Conservation (phyloP, 2,329 filamentous ascomycete genomes). For the Alternaria ventricosa region DNA sequence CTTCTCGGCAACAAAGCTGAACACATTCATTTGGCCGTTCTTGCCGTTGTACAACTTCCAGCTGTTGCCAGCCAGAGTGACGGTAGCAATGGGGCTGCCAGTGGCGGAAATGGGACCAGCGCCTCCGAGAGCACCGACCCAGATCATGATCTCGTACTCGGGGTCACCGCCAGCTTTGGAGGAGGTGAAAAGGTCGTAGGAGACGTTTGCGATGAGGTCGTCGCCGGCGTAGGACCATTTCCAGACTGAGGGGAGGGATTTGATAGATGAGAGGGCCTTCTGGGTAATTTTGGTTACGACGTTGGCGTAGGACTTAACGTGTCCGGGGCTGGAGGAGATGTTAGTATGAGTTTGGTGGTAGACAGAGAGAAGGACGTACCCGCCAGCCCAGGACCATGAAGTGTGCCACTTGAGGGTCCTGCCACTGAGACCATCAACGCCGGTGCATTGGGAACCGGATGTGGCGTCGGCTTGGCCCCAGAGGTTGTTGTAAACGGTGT, state of each 20-base stretch:
- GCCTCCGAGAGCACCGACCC: slow-evolving; percentile 64
- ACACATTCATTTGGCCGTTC: slow-evolving; percentile 67
- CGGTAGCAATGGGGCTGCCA: slow-evolving; percentile 60
- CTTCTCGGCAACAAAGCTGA: slow-evolving; percentile 62
- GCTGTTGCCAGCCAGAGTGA: slow-evolving; percentile 59
- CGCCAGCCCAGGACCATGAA: slow-evolving; percentile 53
- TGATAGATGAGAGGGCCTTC: slow-evolving; percentile 46
- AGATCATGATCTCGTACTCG: slow-evolving; percentile 72
- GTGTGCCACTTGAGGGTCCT: slow-evolving; percentile 54
- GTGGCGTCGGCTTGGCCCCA: slow-evolving; percentile 52
- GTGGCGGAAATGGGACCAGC: slow-evolving; percentile 66
- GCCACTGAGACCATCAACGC: slow-evolving; percentile 48
- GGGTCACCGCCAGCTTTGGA: slow-evolving; percentile 53
- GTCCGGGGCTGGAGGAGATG: slow-evolving; percentile 21
- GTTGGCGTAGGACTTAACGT: slow-evolving; percentile 55
- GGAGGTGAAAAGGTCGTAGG: slow-evolving; percentile 68
- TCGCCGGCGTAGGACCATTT: slow-evolving; percentile 59
- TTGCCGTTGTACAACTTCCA: slow-evolving; percentile 67
- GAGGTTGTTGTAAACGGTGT: slow-evolving; percentile 52
- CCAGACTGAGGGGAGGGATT: slow-evolving; percentile 54
- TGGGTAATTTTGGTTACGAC: slow-evolving; percentile 46
- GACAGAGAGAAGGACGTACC: slow-evolving; percentile 30
- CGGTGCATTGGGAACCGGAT: slow-evolving; percentile 57
- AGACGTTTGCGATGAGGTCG: slow-evolving; percentile 62
- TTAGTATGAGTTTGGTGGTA: slow-evolving; percentile 1